Evolutionary conservation across 805 yeast genomes (phyloP), one percentile per base, ranked within the genome.

Genomic region (Wickerhamiella siamensis): DNA sequence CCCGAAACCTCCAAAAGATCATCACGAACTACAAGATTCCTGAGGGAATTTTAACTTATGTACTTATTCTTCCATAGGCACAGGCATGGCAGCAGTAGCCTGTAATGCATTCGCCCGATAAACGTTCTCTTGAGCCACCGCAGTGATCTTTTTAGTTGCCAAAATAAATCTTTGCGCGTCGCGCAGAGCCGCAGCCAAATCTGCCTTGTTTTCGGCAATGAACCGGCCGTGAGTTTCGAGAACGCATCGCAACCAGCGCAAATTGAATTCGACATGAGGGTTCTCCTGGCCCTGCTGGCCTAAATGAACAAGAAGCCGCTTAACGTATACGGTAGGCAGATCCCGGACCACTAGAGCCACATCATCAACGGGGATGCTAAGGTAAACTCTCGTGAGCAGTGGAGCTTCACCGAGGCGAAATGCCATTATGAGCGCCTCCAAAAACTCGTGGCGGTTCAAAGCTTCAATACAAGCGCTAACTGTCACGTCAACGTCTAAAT

Each of bases 401-500:
- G 77, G 73, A 9, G 61, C 63, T 56, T 91, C 98, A 56, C 91
- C 91, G 46, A 91, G 69, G 59, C 98, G 71, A 70, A 91, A 86
- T 0, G 96, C 75, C 96, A 91, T 86, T 12, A 87, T 82, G 44
- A 88, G 61, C 0, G 96, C 88, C 33, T 74, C 73, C 51, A 87
- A 64, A 58, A 75, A 83, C 41, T 76, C 79, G 41, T 67, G 68
- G 39, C 75, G 79, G 5, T 63, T 50, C 33, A 87, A 63, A 5
- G 75, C 71, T 42, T 74, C 79, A 27, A 74, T 44, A 0, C 86
- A 79, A 4, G 81, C 65, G 36, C 75, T 81, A 1, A 95, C 93
- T 0, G 98, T 91, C 22, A 88, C 75, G 52, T 91, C 97, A 37
- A 86, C 67, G 57, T 88, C 97, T 56, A 91, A 69, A 59, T 91